Evolutionary conservation across 2,329 filamentous ascomycete genomes (phyloP), one percentile per base, ranked within the genome.

Genomic region (Cladosporium sp.): DNA sequence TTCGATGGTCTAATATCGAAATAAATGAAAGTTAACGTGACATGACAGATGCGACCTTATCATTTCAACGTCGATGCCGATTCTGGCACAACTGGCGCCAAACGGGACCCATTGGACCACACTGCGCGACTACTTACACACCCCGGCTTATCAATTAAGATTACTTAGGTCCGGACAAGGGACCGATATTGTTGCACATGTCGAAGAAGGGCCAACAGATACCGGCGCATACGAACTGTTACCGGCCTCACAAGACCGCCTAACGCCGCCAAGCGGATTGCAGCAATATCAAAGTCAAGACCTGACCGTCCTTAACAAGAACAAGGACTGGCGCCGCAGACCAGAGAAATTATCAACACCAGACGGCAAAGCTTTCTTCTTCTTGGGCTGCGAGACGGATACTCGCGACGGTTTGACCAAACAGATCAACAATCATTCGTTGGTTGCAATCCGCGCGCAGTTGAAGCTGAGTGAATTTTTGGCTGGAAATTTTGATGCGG

Each of bases 101-200:
- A 35, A 54, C 3, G 32, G 24, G 6, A 35, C 25, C 10, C 36
- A 60, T 19, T 58, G 54, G 55, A 47, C 2, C 7, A 58, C 48
- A 13, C 19, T 60, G 5, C 32, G 42, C 3, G 49, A 60, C 10
- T 60, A 60, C 13, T 25, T 60, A 19, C 58, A 60, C 22, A 57
- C 37, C 34, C 48, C 58, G n/a, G 48, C 28, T 17, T 60, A 57
- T 22, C 22, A n/a, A 19, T 39, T 57, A 40, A 51, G 24, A 44
- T 6, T 60, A 4, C 20, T 37, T 19, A 32, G 13, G n/a, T 50
- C 34, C 10, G 34, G 34, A 3, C 9, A 1, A 34, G 24, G 7
- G 9, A 20, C 9, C 25, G 15, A 35, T 1, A 22, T 35, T 17
- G n/a, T 2, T 19, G 25, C 10, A 15, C 19, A 22, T 7, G 9